These are phyloP conservation scores for Ophiostoma montium DNA, from an alignment of 2,329 filamentous ascomycete genomes.

Conservation along the genomic window DNA sequence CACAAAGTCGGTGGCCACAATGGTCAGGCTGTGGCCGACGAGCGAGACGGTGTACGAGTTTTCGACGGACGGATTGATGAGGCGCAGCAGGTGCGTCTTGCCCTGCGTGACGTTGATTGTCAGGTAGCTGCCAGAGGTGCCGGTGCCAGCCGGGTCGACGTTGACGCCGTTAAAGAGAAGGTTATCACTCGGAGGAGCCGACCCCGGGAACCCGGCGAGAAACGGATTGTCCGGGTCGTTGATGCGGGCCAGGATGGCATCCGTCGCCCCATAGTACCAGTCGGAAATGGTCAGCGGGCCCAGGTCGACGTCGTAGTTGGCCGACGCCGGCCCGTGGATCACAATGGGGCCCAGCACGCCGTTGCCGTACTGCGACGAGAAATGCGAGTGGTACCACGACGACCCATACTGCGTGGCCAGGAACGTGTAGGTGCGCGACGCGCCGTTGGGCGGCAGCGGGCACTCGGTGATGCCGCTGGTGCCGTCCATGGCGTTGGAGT, in stretches of 20 bases:
- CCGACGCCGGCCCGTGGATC: slow-evolving; percentile 27
- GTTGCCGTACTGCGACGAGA: slow-evolving; percentile 32
- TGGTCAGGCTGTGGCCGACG: slow-evolving; percentile 25
- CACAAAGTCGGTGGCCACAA: slow-evolving; percentile 38
- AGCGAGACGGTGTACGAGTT: slow-evolving; percentile 35
- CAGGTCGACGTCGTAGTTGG: slow-evolving; percentile 35
- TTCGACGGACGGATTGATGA: slow-evolving; percentile 35
- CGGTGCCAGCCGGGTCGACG: slow-evolving; percentile 17
- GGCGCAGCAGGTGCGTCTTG: slow-evolving; percentile 31
- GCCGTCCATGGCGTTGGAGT: slow-evolving; percentile 29
- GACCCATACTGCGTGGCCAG: slow-evolving; percentile 24
- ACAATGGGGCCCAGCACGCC: slow-evolving; percentile 35
- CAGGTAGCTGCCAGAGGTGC: slow-evolving; percentile 16
- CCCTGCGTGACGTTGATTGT: slow-evolving; percentile 23
- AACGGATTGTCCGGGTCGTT: slow-evolving; percentile 14
- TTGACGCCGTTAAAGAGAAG: slow-evolving; percentile 29
- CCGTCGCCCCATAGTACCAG: slow-evolving; percentile 30
- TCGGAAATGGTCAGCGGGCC: slow-evolving; percentile 36
- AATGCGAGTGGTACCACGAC: slow-evolving; percentile 35
- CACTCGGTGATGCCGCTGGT: slow-evolving; percentile 31
- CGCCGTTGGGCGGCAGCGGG: slow-evolving; percentile 21
- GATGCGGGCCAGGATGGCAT: slow-evolving; percentile 15
- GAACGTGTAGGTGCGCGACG: slow-evolving; percentile 22
- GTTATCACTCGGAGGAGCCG: slow-evolving; percentile 22
- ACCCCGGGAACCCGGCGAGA: slow-evolving; percentile 12